These are phyloP conservation scores for Neoboletus magnificus DNA, from an alignment of 768 basidiomycete genomes.

Conservation along the genomic window DNA sequence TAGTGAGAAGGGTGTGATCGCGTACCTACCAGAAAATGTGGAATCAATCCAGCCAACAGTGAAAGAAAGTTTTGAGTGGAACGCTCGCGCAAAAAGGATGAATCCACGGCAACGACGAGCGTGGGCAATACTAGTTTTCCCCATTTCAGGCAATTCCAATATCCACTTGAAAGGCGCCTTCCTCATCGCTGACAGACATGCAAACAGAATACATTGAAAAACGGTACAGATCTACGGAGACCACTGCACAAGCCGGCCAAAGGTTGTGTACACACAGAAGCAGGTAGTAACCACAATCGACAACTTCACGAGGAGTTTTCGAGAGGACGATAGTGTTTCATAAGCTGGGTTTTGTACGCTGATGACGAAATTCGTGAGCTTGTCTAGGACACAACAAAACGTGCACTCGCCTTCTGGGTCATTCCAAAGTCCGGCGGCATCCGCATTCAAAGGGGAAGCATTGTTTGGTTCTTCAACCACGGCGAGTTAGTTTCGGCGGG, in stretches of 20 bases:
- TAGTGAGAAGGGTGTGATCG: too few species aligned
- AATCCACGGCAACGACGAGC: neutral
- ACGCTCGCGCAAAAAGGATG: neutral
- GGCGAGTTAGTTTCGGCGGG: neutral
- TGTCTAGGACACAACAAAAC: neutral
- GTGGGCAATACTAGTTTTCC: neutral
- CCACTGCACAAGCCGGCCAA: neutral
- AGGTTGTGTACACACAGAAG: neutral
- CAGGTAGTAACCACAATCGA: neutral
- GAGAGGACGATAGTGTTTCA: slow-evolving; percentile 66
- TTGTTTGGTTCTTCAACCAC: slow-evolving; percentile 78
- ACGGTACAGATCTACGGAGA: slow-evolving; percentile 15
- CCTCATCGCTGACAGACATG: neutral
- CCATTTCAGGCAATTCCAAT: neutral
- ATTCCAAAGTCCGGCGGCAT: slow-evolving; percentile 81
- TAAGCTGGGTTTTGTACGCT: slow-evolving; percentile 73
- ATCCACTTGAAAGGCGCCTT: too few species aligned
- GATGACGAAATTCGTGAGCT: neutral
- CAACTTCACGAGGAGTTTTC: slow-evolving; percentile 35
- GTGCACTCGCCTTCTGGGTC: slow-evolving; percentile 53
- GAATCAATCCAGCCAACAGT: slow-evolving; percentile 1
- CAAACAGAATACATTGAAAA: slow-evolving; percentile 10
- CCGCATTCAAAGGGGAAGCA: slow-evolving; percentile 83
- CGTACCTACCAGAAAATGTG: neutral
- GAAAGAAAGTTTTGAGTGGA: neutral